Conservation (phyloP, 2,329 filamentous ascomycete genomes). For the Diplodia seriata region DNA sequence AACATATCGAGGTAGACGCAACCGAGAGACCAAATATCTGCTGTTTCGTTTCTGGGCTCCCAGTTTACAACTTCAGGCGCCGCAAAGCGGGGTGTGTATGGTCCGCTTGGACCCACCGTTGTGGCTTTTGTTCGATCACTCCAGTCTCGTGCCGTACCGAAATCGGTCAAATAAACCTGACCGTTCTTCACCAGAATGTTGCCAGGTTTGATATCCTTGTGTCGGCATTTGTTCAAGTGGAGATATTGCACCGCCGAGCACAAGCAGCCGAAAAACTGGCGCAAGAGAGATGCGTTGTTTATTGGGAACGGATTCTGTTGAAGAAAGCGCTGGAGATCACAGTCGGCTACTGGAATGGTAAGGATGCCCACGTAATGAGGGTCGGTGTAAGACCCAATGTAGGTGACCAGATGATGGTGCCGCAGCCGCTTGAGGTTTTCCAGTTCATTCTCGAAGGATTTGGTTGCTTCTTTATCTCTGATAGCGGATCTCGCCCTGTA, state of each 20-base stretch:
- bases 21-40: conserved; percentile 12
- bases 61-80: neutral
- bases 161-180: conserved; percentile 41
- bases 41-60: neutral
- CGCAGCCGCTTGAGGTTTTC: conserved; percentile 34
- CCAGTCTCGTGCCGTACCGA: conserved; percentile 39
- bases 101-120: conserved; percentile 11
- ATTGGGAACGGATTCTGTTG: neutral
- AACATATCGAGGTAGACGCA: conserved; percentile 10
- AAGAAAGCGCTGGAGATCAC: conserved; percentile 18
- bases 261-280: conserved; percentile 43
- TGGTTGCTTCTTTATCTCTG: conserved; percentile 31
- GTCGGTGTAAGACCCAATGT: conserved; percentile 35
- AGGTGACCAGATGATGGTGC: conserved; percentile 37
- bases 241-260: conserved; percentile 39
- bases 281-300: conserved; percentile 30
- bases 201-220: conserved; percentile 44
- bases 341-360: conserved; percentile 29
- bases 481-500: conserved; percentile 32
- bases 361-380: conserved; percentile 20
- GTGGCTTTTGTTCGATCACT: conserved; percentile 28
- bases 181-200: conserved; percentile 42
- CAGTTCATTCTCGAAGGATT: conserved; percentile 36
- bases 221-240: conserved; percentile 38
- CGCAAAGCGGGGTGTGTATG: conserved; percentile 4